Conservation (phyloP, 78 protist species). For the Dictyostelium brefeldianum region DNA sequence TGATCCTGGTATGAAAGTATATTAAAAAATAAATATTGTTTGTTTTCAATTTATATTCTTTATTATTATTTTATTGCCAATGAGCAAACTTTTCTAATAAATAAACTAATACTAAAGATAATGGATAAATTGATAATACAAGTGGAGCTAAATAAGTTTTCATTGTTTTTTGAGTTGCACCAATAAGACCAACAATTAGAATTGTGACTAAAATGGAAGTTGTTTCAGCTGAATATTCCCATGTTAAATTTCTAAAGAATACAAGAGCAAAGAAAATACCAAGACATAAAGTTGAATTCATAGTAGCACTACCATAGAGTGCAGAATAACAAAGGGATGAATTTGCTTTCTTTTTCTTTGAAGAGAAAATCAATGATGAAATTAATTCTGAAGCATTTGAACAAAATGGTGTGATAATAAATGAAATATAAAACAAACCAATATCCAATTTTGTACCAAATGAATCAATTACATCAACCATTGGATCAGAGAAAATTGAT, state of each 20-base stretch:
- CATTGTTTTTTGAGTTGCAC: conserved; percentile 43
- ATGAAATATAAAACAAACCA: conserved; percentile 87
- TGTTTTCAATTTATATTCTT: no score
- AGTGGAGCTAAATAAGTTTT: conserved; percentile 29
- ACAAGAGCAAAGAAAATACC: conserved; percentile 80
- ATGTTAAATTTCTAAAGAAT: conserved; percentile 69
- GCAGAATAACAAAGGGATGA: conserved; percentile 80
- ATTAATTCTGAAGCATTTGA: conserved; percentile 91
- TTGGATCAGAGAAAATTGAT: conserved; percentile 92
- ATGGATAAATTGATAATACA: conserved; percentile 71
- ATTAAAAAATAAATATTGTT: not conserved
- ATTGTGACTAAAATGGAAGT: conserved; percentile 75
- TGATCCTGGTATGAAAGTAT: conserved; percentile 56
- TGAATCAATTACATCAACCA: conserved; percentile 88
- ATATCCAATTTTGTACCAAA: conserved; percentile 76
- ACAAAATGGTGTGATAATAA: conserved; percentile 89
- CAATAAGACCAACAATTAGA: conserved; percentile 33
- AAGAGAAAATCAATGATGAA: conserved; percentile 78
- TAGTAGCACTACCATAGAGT: conserved; percentile 87
- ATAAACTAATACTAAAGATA: conserved; percentile 75
- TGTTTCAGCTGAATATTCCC: conserved; percentile 92
- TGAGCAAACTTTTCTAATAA: conserved; percentile 74
- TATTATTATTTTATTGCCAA: conserved; percentile 46
- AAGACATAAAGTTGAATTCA: conserved; percentile 93
- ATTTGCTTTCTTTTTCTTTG: conserved; percentile 75